Evolutionary conservation across 2,329 filamentous ascomycete species (phyloP), one percentile per base, ranked within the genome.

Genomic region (Dryadomyces quercus-mongolicae): DNA sequence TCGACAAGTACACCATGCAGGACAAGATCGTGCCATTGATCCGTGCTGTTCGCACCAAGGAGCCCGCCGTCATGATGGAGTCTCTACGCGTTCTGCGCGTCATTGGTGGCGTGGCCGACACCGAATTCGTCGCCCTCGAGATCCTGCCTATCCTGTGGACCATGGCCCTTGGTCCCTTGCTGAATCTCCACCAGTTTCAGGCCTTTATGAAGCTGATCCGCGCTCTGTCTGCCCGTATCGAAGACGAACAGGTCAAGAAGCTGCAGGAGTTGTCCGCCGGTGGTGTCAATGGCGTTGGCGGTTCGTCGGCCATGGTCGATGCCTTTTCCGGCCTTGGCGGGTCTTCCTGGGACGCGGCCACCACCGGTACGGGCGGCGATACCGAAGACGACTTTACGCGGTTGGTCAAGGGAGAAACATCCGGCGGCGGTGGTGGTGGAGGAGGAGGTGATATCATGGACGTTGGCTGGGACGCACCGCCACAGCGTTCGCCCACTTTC

Each of bases 1-100:
- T 98, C 31, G 93, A 98, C 71, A 97, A 97, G 67, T 97, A 93
- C 65, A 97, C 93, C 0, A 92, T 98, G 71, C 93, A 98, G 67
- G 93, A 98, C 66, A 97, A 96, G 72, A 87, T 98, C 38, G 80
- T 97, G 0, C 93, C 93, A 0, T 72, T 97, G 5, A 76, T 98
- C 57, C 90, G 88, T 64, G 90, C 77, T 2, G 97, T 98, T 71
- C 97, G 95, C 70, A 98, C 93, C 0, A 97, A 95, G 66, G 93
- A 98, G 67, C 93, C 93, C 0, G 91, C 90, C 8, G 93, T 98
- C 10, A 97, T 97, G 88, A 86, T 97, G 75, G 91, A 92, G 6
- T 86, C 90, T 0, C 74, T 97, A 38, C 85, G 84, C 54, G 89
- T 96, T 1, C 82, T 97, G 60, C 81, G 80, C 51, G 86, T 95